Conservation (phyloP, 495 filamentous ascomycete species). For the Xylaria scruposa region DNA sequence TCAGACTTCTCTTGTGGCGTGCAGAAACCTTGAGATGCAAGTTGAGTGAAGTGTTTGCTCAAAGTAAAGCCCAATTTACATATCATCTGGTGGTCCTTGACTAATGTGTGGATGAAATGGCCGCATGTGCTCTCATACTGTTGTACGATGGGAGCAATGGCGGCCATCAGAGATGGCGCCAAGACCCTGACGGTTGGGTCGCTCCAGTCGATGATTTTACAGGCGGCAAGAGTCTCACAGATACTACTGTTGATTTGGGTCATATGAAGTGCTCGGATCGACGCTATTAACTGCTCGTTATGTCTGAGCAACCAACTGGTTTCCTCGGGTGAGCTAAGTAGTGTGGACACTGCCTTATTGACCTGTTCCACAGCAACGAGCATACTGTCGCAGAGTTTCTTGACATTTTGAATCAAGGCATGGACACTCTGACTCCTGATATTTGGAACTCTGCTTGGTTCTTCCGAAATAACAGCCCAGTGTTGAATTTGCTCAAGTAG, state of each 20-base stretch:
- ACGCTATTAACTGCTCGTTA: constrained; percentile 61
- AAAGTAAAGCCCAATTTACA: constrained; percentile 78
- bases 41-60: constrained; percentile 73
- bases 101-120: constrained; percentile 57
- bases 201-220: constrained; percentile 57
- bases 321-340: constrained; percentile 64
- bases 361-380: constrained; percentile 77
- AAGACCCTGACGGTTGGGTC: constrained; percentile 50
- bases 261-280: constrained; percentile 65
- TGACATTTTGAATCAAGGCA: constrained; percentile 47
- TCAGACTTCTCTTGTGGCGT: constrained; percentile 79
- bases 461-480: constrained; percentile 44
- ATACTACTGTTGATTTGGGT: constrained; percentile 55
- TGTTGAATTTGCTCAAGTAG: constrained; percentile 64
- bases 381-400: constrained; percentile 66
- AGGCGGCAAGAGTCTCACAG: constrained; percentile 54
- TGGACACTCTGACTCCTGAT: neutral
- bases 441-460: neutral
- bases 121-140: constrained; percentile 71
- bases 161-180: constrained; percentile 67
- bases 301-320: constrained; percentile 67
- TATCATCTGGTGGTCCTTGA: constrained; percentile 66
- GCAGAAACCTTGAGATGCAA: constrained; percentile 88
- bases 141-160: constrained; percentile 73
- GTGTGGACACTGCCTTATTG: constrained; percentile 51